Base-by-base conservation (phyloP, 2,329 filamentous ascomycete genomes). In the Hymenoscyphus scutula region DNA sequence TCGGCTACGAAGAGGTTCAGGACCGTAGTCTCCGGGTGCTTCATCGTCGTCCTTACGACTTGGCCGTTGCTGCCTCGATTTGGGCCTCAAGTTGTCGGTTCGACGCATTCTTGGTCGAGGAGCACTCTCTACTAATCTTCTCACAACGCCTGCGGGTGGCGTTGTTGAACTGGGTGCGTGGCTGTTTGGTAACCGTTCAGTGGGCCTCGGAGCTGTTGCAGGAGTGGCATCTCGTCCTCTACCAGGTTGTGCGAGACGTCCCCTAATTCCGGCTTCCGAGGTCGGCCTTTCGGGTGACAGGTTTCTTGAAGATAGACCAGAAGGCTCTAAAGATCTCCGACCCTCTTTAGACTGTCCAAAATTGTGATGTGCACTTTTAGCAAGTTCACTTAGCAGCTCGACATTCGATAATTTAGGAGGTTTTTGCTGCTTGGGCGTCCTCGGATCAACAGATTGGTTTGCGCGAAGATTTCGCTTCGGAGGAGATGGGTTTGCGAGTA, bases 1-100 rank as follows among this genome's bases (percentile, higher is more conserved):
- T 29, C 75, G 76, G 23, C 71, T 59, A 25, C 82, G 78, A 11
- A 81, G 71, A 23, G 76, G 76, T 63, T 75, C 73, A 7, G 63
- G 62, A 27, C 64, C 41, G 54, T 67, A 32, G 45, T 48, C 60
- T 54, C 25, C 25, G 17, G 11, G 17, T 13, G 19, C 17, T 17
- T 48, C 53, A 7, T 37, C 34, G 23, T 48, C 48, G 11, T 53
- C n/a, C 38, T 11, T n/a, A 32, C 34, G 17, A 7, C 19, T 25
- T 23, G 15, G 10, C 32, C 57, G 53, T 11, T 11, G n/a, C 23
- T 38, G 38, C 27, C 25, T 58, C n/a, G 45, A 13, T 1, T 32
- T 29, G 13, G 60, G 34, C 19, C 23, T 60, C 25, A 53, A 23
- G n/a, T 51, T 41, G 41, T 25, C 41, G 19, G 25, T 27, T 57